Base-by-base conservation (phyloP, 192 early-diverging fungal genomes). In the Umbelopsis sp. region DNA sequence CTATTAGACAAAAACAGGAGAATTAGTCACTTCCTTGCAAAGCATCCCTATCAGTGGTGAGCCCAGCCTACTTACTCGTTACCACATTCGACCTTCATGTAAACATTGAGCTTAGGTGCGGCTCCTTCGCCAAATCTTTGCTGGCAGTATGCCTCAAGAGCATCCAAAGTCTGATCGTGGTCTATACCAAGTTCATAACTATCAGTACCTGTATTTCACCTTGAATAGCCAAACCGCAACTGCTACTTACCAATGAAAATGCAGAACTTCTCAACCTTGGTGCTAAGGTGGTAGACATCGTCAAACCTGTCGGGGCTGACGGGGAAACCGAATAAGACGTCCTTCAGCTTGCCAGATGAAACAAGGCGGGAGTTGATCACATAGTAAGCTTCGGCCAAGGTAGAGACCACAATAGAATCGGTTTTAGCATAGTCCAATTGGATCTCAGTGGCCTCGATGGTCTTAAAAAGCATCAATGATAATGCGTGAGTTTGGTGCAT, bases 21-120 rank as follows among this genome's bases (percentile, higher is more conserved):
- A 38, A 38, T 47, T 34, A 32, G 45, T 2, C n/a, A 50, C 11
- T 20, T 2, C 6, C 8, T 66, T 21, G 3, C 7, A 8, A 8
- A 31, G 6, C n/a, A 11, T 66, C 34, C 10, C 31, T 66, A n/a
- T n/a, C n/a, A n/a, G n/a, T n/a, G n/a, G n/a, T 66, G 38, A 41
- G 12, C 12, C 17, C 34, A 3, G 14, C 1, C 0, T 12, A 62
- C 62, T 71, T 71, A 79, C 77, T 43, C 52, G 51, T 79, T 68
- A 32, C 77, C 77, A 65, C 77, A 71, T 43, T 79, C 77, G 2
- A 79, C 77, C 51, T 79, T 79, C 17, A 79, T 54, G 29, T 70
- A 79, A 4, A 71, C 73, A 25, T 69, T 68, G n/a, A 74, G 26
- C 41, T 51, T 65, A 20, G 20, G 31, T 34, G 22, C 32, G 26